A percentile compares a stretch with the other conserved stretches of the same genome.
Conservation (phyloP, 2,329 filamentous ascomycete species). For the Tolypocladium capitatum region DNA sequence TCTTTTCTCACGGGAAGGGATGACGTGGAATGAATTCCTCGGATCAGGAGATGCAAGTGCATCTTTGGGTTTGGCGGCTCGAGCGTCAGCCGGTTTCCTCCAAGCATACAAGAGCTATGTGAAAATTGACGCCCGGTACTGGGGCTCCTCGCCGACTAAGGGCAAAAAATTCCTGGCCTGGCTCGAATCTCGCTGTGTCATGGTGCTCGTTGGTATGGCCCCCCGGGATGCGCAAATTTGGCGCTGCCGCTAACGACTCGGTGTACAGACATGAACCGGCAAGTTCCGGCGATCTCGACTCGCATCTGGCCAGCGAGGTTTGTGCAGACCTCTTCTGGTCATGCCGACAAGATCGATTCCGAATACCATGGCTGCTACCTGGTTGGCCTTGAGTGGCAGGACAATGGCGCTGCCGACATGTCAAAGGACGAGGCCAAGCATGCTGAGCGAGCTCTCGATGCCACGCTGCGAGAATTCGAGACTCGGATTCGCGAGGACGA, state of each 20-base stretch:
- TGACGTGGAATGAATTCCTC: slow-evolving; percentile 32
- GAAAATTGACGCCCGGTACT: slow-evolving; percentile 51
- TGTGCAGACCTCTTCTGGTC: slow-evolving; percentile 17
- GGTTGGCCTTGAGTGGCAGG: slow-evolving; percentile 36
- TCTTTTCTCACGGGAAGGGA: slow-evolving; percentile 20
- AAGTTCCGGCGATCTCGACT: slow-evolving; percentile 34
- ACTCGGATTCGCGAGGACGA: slow-evolving; percentile 29
- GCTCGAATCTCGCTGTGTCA: slow-evolving; percentile 47
- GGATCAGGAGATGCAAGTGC: background rate
- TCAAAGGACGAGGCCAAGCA: slow-evolving; percentile 27
- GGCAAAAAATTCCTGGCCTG: slow-evolving; percentile 46
- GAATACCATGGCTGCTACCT: slow-evolving; percentile 51
- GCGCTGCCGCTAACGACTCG: slow-evolving; percentile 9
- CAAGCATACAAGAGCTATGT: slow-evolving; percentile 38
- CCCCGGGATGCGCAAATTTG: background rate
- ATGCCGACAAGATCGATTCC: slow-evolving; percentile 10
- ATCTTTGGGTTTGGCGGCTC: background rate
- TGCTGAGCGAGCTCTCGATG: slow-evolving; percentile 29
- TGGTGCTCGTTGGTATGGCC: slow-evolving; percentile 40
- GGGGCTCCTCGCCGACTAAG: slow-evolving; percentile 43
- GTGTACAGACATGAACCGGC: slow-evolving; percentile 38
- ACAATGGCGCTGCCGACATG: slow-evolving; percentile 10
- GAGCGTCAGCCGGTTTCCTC: slow-evolving; percentile 34
- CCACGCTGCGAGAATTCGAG: slow-evolving; percentile 34
- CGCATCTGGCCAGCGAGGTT: slow-evolving; percentile 53